Evolutionary conservation across 164 flowering plant genomes (phyloP).

Genomic region (Annona cherimola): DNA sequence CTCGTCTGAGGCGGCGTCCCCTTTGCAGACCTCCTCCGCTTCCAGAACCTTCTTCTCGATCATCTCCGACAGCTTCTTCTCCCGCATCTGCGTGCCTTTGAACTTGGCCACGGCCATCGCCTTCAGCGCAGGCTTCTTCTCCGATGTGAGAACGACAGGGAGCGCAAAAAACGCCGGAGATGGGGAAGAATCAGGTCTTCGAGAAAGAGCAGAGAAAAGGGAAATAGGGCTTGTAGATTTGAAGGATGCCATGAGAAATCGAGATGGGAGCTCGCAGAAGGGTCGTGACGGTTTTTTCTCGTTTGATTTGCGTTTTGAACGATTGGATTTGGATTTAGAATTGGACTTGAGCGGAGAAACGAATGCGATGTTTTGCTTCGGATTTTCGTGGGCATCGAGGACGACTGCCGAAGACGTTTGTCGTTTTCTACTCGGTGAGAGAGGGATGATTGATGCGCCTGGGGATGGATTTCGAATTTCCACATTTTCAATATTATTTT

Average conservation of each 20-base stretch:
- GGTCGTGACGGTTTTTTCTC: too few relatives aligned
- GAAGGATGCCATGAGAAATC: conserved; percentile 11
- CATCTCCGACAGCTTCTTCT: conserved; percentile 62
- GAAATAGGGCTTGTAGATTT: not conserved
- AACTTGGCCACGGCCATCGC: conserved; percentile 41
- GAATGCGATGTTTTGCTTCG: too few relatives aligned
- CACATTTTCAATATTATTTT: too few relatives aligned
- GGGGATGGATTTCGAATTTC: too few relatives aligned
- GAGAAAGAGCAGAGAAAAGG: conserved; percentile 1
- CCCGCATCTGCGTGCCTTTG: conserved; percentile 72
- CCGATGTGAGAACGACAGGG: not conserved
- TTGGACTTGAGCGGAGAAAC: too few relatives aligned
- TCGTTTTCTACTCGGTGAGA: too few relatives aligned
- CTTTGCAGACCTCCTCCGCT: conserved; percentile 64
- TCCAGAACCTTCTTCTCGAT: conserved; percentile 71
- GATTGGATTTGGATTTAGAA: too few relatives aligned
- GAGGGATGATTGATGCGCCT: too few relatives aligned
- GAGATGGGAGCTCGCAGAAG: not conserved
- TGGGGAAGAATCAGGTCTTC: not conserved
- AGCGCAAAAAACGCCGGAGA: not conserved
- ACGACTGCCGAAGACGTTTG: too few relatives aligned
- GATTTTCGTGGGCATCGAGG: too few relatives aligned
- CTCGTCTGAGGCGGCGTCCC: conserved; percentile 44
- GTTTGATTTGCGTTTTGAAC: too few relatives aligned
- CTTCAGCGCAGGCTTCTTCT: not conserved